Conservation (phyloP, 306 rosid species). For the Datisca glomerata region DNA sequence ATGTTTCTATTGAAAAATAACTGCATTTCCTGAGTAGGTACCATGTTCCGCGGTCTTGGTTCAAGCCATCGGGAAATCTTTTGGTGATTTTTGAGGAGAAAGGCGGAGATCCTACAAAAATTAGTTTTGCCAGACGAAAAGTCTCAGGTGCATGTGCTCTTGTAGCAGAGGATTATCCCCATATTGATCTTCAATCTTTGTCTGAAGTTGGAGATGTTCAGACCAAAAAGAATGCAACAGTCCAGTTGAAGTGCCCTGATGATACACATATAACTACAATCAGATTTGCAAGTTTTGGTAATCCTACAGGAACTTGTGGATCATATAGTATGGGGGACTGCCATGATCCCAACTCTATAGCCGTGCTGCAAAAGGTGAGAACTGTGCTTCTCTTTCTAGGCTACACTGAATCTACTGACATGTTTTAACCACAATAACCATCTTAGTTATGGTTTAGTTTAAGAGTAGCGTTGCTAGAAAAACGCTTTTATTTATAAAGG, state of each 20-base stretch:
- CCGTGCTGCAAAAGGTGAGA: constrained; percentile 56
- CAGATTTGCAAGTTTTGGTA: constrained; percentile 78
- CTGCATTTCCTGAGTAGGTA: constrained; percentile 56
- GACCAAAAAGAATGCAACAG: constrained; percentile 20
- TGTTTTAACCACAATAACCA: neutral
- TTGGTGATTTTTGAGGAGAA: constrained; percentile 83
- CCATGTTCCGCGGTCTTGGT: constrained; percentile 95
- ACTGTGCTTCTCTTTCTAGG: neutral
- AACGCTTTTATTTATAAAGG: too few species aligned
- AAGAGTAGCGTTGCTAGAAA: too few species aligned
- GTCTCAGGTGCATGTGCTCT: constrained; percentile 38
- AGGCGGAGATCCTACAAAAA: constrained; percentile 73
- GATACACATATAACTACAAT: constrained; percentile 30
- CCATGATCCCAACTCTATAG: constrained; percentile 55
- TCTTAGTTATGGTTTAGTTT: neutral
- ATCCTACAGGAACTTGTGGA: constrained; percentile 73
- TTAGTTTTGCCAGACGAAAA: constrained; percentile 43
- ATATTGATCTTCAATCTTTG: constrained; percentile 27
- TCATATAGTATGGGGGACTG: constrained; percentile 55
- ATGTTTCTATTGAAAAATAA: too few species aligned
- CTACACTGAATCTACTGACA: neutral
- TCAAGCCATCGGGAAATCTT: constrained; percentile 76
- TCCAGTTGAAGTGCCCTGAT: constrained; percentile 47
- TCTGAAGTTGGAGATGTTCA: constrained; percentile 18
- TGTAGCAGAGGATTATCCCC: constrained; percentile 58